These are phyloP conservation scores for Trichoderma citrinoviride DNA, from an alignment of 2,329 filamentous ascomycete species.

Conservation along the genomic window DNA sequence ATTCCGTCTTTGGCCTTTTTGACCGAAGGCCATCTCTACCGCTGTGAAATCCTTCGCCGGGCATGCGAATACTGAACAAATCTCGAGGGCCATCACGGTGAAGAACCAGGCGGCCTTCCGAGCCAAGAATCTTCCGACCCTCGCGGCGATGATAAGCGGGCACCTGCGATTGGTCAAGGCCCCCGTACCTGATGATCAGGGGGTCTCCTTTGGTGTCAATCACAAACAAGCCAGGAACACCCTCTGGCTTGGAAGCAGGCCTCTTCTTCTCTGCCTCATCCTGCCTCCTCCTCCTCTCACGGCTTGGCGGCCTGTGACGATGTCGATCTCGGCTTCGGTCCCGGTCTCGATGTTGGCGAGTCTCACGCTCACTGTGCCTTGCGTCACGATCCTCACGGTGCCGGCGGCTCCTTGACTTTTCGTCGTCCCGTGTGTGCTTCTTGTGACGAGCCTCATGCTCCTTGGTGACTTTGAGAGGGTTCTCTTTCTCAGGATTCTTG, in stretches of 20 bases:
- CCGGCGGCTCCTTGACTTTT: slow-evolving; percentile 4
- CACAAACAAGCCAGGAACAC: slow-evolving; percentile 45
- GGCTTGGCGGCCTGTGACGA: slow-evolving; percentile 11
- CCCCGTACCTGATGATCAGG: slow-evolving; percentile 71
- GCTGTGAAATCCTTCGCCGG: slow-evolving; percentile 38
- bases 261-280: slow-evolving; percentile 13
- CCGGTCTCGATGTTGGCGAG: slow-evolving; percentile 22
- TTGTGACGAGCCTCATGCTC: slow-evolving; percentile 2
- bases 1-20: slow-evolving; percentile 39
- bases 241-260: not conserved
- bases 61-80: slow-evolving; percentile 49
- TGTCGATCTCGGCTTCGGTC: not conserved
- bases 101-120: slow-evolving; percentile 58
- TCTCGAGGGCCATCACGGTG: slow-evolving; percentile 62
- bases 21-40: slow-evolving; percentile 51
- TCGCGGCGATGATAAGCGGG: slow-evolving; percentile 70
- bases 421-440: slow-evolving; percentile 25
- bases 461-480: slow-evolving; percentile 22
- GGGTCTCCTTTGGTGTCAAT: slow-evolving; percentile 75
- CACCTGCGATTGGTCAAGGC: slow-evolving; percentile 67
- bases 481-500: slow-evolving; percentile 37
- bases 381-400: slow-evolving; percentile 22
- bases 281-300: slow-evolving; percentile 2
- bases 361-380: slow-evolving; percentile 23
- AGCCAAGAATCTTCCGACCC: slow-evolving; percentile 67